Conservation (phyloP, 306 rosid species). For the Heteromeles arbutifolia region DNA sequence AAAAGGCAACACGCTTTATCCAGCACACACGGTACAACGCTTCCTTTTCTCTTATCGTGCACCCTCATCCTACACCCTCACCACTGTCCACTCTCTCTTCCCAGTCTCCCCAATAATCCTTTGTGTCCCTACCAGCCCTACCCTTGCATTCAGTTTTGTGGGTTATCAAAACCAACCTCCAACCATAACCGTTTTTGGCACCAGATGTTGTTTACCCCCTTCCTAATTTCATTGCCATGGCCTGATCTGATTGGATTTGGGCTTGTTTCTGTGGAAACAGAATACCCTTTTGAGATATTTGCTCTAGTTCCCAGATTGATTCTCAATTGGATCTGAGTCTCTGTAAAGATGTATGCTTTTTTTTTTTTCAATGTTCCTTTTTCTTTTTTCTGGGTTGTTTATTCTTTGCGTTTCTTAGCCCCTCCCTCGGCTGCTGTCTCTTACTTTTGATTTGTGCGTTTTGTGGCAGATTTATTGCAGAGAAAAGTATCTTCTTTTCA, state of each 20-base stretch:
- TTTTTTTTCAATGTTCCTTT: slow-evolving; percentile 8
- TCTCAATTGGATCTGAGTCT: slow-evolving; percentile 52
- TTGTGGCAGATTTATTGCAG: slow-evolving; percentile 64
- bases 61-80: slow-evolving; percentile 35
- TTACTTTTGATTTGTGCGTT: slow-evolving; percentile 36
- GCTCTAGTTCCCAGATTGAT: slow-evolving; percentile 14
- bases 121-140: neutral
- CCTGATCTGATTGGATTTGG: slow-evolving; percentile 57
- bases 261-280: slow-evolving; percentile 24
- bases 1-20: slow-evolving; percentile 21
- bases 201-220: slow-evolving; percentile 2
- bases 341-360: slow-evolving; percentile 60
- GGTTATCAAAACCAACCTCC: slow-evolving; percentile 36
- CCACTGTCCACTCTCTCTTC: neutral
- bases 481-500: slow-evolving; percentile 67
- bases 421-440: neutral
- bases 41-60: slow-evolving; percentile 34
- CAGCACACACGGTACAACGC: slow-evolving; percentile 21
- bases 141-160: slow-evolving; percentile 20
- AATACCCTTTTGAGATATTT: neutral
- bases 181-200: slow-evolving; percentile 21
- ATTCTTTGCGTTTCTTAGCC: slow-evolving; percentile 33
- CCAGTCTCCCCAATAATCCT: slow-evolving; percentile 35
- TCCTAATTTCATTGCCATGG: neutral
- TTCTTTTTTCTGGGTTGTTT: slow-evolving; percentile 37